Base-by-base conservation (phyloP, 345 rosid species). In the Physaria fendleri region DNA sequence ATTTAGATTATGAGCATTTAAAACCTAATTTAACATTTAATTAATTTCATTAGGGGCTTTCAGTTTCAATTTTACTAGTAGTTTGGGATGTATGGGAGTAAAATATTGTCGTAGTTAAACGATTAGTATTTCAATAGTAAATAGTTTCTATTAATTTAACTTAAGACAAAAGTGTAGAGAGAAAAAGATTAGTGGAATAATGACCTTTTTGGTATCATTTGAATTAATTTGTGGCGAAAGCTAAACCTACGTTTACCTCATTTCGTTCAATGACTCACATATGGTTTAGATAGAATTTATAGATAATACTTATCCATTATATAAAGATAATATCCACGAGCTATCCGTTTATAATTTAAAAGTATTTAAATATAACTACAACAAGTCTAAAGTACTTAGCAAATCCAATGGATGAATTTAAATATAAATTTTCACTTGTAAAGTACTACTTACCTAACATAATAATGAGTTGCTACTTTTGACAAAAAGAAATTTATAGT, bases 171-270 rank as follows among this genome's bases (percentile, higher is more conserved):
- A 49, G 39, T 52, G 40, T 52, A 37, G 46, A 41, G 54, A 25
- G 42, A 62, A 60, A 43, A 42, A 50, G 21, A n/a, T n/a, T 27
- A 59, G 62, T 15, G 62, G 62, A 55, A 27, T 62, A 70, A 76
- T 73, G 81, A 61, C 60, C 78, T 77, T 87, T 82, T 78, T 77
- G 83, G 81, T 77, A 56, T 62, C 77, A 74, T 74, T 73, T 65
- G 84, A 62, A 47, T 34, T 37, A 22, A 25, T 78, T 58, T 80
- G 91, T 82, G 95, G 95, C 79, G 12, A 49, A 47, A 64, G 68
- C 51, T 53, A 46, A 30, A 57, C 87, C 66, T 76, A 87, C 95
- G 95, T 84, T 76, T 79, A 32, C 72, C 75, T 67, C 54, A 45
- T 77, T 76, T 61, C 20, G 67, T 77, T 84, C 91, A 82, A 50